Conservation (phyloP, 2,329 filamentous ascomycete genomes). For the Penicillium sclerotiorum region DNA sequence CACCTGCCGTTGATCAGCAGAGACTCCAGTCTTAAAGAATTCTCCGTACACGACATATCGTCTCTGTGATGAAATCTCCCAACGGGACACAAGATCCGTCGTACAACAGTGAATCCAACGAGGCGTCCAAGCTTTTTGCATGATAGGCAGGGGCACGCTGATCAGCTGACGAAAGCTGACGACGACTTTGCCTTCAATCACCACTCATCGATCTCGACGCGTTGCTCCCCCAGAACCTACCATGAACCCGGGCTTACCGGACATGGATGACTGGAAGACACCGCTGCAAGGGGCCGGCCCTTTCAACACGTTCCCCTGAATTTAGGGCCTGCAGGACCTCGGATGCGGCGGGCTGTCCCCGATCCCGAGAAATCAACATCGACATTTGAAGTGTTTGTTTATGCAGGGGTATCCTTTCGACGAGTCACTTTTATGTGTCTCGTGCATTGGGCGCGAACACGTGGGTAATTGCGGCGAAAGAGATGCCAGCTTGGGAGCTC, state of each 20-base stretch:
- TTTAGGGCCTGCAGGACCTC: background rate
- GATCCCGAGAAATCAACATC: background rate
- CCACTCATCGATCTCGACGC: conserved; percentile 5
- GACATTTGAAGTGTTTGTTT: background rate
- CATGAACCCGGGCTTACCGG: conserved; percentile 6
- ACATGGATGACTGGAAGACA: conserved; percentile 1
- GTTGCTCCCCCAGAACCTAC: background rate
- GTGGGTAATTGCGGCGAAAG: background rate
- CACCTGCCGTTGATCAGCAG: background rate
- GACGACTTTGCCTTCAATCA: conserved; percentile 4
- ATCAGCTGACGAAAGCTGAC: conserved; percentile 14
- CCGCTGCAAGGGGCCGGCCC: conserved; percentile 11
- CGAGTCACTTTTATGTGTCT: background rate
- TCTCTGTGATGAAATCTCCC: no score
- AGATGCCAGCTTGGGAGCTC: background rate
- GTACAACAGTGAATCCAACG: background rate
- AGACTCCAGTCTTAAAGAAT: no score
- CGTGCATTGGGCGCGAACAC: background rate
- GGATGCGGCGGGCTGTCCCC: background rate
- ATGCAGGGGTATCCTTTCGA: background rate
- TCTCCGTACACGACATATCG: no score
- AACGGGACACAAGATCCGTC: background rate
- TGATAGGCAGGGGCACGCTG: conserved; percentile 12
- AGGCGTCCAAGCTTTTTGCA: conserved; percentile 1
- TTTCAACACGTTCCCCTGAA: background rate